phyloP scores from a whole-genome alignment of 208 protist genomes.

The Crithidia mellificae region DNA sequence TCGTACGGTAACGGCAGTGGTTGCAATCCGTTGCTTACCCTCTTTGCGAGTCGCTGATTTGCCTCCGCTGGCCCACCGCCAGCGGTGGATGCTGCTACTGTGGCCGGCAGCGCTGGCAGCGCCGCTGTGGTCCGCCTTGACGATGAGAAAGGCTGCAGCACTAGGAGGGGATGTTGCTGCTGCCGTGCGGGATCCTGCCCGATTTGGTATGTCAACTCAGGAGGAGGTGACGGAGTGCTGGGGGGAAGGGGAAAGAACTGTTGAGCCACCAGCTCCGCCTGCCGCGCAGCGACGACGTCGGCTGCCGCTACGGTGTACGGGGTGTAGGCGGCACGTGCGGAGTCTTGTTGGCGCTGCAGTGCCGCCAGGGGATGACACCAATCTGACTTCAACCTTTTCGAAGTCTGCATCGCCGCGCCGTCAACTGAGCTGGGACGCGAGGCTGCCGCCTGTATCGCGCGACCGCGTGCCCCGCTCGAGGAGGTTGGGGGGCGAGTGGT shows the following conservation, averaged over 20 bases:
- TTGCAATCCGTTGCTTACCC: not conserved
- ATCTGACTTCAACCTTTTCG: not conserved
- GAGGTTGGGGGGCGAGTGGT: not conserved
- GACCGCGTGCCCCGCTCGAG: not conserved
- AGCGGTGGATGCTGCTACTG: not conserved
- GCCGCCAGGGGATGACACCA: conserved; percentile 7
- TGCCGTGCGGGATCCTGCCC: too few relatives aligned
- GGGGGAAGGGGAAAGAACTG: not conserved
- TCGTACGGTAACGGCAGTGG: not conserved
- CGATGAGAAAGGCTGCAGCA: not conserved
- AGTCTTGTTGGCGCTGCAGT: conserved; percentile 5
- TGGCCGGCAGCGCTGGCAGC: not conserved
- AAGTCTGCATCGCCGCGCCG: not conserved
- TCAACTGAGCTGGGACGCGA: not conserved
- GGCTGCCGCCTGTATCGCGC: not conserved
- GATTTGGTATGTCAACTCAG: not conserved
- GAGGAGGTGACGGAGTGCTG: not conserved
- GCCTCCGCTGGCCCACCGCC: not conserved
- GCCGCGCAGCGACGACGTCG: conserved; percentile 1
- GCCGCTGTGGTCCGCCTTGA: not conserved
- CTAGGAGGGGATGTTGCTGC: too few relatives aligned
- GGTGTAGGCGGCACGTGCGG: conserved; percentile 5
- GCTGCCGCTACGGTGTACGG: conserved; percentile 8
- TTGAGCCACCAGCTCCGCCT: not conserved
- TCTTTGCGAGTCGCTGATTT: not conserved